Base-by-base conservation (phyloP, 1,284 basidiomycete genomes). In the Tilletiaria anomala region DNA sequence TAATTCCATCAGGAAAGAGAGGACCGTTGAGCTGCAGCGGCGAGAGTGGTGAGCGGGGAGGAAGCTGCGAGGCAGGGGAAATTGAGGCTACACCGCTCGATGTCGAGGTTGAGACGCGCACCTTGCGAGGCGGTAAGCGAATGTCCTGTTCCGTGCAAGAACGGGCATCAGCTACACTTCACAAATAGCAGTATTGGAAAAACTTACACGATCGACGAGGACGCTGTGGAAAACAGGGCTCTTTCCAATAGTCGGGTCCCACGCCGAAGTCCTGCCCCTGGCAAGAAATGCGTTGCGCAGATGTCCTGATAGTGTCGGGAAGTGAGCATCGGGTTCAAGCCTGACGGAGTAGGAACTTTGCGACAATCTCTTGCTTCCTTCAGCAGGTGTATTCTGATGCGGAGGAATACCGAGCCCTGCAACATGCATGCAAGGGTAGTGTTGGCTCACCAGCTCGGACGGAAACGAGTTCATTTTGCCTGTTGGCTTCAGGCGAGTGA, bases 1-100 rank as follows among this genome's bases (percentile, higher is more conserved):
- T 84, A 37, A 97, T 71, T 1, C 91, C 91, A 65, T 97, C 91
- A 0, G 91, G 91, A 65, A 85, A 77, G 12, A 93, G 72, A 0
- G 91, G 89, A 0, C 86, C 89, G 1, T 79, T 75, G 0, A 82
- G 79, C 0, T 83, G 84, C 19, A 93, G 70, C 0, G 91, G 91
- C 0, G 85, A 93, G 6, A 96, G 73, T 0, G 87, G 87, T 0
- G 88, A 94, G 66, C 87, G 84, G 39, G 49, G 48, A 39, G 40
- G 62, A 38, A 51, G 55, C 35, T 37, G 42, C 31, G 18, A 10
- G 17, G 22, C 23, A 39, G 26, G 3, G 14, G 38, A 17, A 32
- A 31, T 14, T 33, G 34, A 11, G 22, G 32, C 11, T 39, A 14
- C 36, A 31, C 40, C 11, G 32, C 20, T 22, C 16, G 38, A 18